Percentiles rank a stretch among this genome's conserved stretches.
phyloP scores from a whole-genome alignment of 2,329 filamentous ascomycete genomes.

The Penicillium oxalicum region DNA sequence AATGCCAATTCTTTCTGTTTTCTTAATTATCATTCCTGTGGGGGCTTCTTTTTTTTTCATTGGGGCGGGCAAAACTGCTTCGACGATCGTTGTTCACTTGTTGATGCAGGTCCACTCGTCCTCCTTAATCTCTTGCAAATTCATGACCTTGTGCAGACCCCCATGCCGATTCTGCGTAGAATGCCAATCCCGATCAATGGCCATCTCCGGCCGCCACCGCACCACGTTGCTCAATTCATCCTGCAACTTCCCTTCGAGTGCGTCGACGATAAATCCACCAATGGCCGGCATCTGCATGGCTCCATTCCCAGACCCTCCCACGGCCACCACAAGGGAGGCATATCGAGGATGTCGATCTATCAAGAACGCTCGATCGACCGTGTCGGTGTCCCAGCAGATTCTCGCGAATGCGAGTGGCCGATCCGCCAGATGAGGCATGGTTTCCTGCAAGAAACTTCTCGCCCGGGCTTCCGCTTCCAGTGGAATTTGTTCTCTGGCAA shows the following conservation, averaged over 20 bases:
- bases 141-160: conserved; percentile 44
- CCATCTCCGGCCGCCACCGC: conserved; percentile 49
- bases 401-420: conserved; percentile 47
- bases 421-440: conserved; percentile 49
- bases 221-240: conserved; percentile 39
- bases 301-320: conserved; percentile 49
- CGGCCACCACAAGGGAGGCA: conserved; percentile 42
- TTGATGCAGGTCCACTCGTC: conserved; percentile 34
- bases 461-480: conserved; percentile 43
- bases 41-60: no score
- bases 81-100: no score
- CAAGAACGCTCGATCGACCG: conserved; percentile 49
- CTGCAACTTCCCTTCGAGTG: conserved; percentile 43
- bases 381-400: conserved; percentile 55
- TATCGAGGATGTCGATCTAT: conserved; percentile 47
- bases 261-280: conserved; percentile 47
- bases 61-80: no score
- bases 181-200: conserved; percentile 42
- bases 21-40: no score
- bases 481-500: conserved; percentile 42
- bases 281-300: conserved; percentile 51
- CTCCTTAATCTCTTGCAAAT: conserved; percentile 38
- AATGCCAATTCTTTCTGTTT: no score
- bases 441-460: conserved; percentile 46
- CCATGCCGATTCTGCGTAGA: conserved; percentile 47